A percentile compares a stretch with the other conserved stretches of the same genome.
phyloP scores from a whole-genome alignment of 1,284 basidiomycete species.

The Malassezia arunalokei region DNA sequence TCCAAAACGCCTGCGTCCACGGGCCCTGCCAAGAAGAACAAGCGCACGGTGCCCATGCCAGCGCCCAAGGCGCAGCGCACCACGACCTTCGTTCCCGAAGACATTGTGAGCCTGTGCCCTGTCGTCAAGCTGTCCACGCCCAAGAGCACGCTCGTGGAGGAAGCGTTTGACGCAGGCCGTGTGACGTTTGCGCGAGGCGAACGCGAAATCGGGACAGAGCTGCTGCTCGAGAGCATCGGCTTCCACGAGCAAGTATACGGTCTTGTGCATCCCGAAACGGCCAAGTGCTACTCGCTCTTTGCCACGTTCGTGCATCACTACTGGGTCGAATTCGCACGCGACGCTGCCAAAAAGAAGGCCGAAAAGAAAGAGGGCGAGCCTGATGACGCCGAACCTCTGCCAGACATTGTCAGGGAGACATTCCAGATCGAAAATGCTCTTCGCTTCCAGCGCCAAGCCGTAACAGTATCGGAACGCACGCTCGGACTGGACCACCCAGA shows the following conservation, averaged over 20 bases:
- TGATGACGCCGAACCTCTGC: conserved; percentile 7
- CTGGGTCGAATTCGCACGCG: conserved; percentile 21
- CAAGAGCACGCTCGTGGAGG: conserved; percentile 50
- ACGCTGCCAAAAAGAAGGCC: conserved; percentile 23
- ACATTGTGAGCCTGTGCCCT: conserved; percentile 52
- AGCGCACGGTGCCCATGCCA: conserved; percentile 13
- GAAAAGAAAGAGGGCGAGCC: conserved; percentile 4
- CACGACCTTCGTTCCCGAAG: conserved; percentile 50
- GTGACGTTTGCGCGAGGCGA: conserved; percentile 50
- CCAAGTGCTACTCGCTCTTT: conserved; percentile 51
- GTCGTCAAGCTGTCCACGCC: conserved; percentile 51
- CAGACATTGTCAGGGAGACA: conserved; percentile 41
- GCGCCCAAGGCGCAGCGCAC: conserved; percentile 24
- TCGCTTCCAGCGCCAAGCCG: conserved; percentile 52
- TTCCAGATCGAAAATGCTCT: conserved; percentile 48
- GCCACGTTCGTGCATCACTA: conserved; percentile 48
- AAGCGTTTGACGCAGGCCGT: conserved; percentile 52
- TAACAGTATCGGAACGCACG: conserved; percentile 53
- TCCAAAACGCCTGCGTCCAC: conserved; percentile 9
- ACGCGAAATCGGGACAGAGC: conserved; percentile 50
- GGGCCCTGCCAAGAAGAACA: conserved; percentile 11
- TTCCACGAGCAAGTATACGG: conserved; percentile 54
- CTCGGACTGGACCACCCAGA: conserved; percentile 52
- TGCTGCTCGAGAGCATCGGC: conserved; percentile 52
- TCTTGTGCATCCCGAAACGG: conserved; percentile 53